Base-by-base conservation (phyloP, 2,329 filamentous ascomycete species). In the Phialophora expanda region DNA sequence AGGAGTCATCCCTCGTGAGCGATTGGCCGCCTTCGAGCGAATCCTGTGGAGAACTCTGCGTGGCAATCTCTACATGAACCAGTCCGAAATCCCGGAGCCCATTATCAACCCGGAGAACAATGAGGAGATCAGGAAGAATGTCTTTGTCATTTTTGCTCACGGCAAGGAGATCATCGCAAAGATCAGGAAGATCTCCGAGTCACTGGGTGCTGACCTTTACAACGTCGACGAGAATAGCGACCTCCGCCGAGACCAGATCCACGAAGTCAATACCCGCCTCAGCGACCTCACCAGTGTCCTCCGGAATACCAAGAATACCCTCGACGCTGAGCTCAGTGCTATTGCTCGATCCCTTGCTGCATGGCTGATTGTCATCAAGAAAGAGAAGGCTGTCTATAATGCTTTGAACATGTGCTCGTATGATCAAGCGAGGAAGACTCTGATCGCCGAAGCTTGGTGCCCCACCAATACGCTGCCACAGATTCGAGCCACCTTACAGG, bases 41-140 rank as follows among this genome's bases (percentile, higher is more conserved):
- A 99, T 99, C 73, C 85, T 99, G 59, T 99, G 95, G 95, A 89
- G 95, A 75, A 97, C 96, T 0, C 87, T 99, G 50, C 92, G 95
- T 78, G 95, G 95, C 74, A 99, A 99, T 79, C 83, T 99, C 70
- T 99, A 98, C 85, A 99, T 99, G 95, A 99, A 99, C 81, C 96
- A 99, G 83, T 94, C 94, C 48, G 95, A 99, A 84, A 99, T 99
- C 69, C 89, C 93, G 7, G 94, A 99, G 78, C 88, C 92, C 44
- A 90, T 99, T 73, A 85, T 97, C 77, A 92, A 99, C 78, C 94
- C 95, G 17, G 86, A 90, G 76, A 97, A 88, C 81, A 97, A 98
- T 77, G 94, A 98, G 80, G 85, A 91, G 70, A 86, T 96, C 73
- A 88, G 90, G 83, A 99, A 99, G 88, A 99, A 97, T 74, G 95